Evolutionary conservation across 2,329 filamentous ascomycete species (phyloP), one percentile per base, ranked within the genome.

Genomic region (Ilyonectria mors-panacis): DNA sequence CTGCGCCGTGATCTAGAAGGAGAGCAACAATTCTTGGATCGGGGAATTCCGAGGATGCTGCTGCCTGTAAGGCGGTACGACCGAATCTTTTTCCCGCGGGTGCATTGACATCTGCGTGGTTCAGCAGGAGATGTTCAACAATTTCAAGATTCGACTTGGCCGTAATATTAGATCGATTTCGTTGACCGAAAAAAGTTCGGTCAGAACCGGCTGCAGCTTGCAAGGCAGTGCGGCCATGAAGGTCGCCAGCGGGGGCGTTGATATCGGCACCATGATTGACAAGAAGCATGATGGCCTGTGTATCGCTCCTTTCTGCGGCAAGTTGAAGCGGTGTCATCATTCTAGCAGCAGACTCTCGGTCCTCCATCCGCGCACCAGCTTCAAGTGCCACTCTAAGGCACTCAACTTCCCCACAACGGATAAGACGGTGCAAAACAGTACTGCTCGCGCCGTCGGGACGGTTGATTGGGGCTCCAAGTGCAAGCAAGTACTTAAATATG

Each of bases 21-120:
- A 51, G 28, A 4, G 48, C 8, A 19, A 33, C 48, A 6, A 51
- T 21, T 33, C 26, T 19, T 13, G 28, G 28, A 26, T 51, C 48
- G 9, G 2, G 17, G 17, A 2, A 6, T 9, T 19, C 3, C 2
- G 48, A 51, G 17, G 48, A 51, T 8, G 28, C 19, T 26, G 62
- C 62, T 15, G n/a, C 62, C 17, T 64, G 62, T 2, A 64, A 17
- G 15, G 60, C 60, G 3, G 60, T 63, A 7, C 35, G 26, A 1
- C 60, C 53, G 37, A 1, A 10, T 17, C 8, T 13, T 13, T 17
- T 23, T 19, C 4, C 48, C n/a, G 60, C 12, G 5, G 60, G 44
- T 10, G n/a, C 54, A 8, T 63, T 63, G n/a, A 63, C 44, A 7
- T 50, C 15, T 35, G 60, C 60, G 4, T 7, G 30, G 17, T 33